These are phyloP conservation scores for Penicillium sp. DNA, from an alignment of 2,329 filamentous ascomycete species.

Conservation along the genomic window DNA sequence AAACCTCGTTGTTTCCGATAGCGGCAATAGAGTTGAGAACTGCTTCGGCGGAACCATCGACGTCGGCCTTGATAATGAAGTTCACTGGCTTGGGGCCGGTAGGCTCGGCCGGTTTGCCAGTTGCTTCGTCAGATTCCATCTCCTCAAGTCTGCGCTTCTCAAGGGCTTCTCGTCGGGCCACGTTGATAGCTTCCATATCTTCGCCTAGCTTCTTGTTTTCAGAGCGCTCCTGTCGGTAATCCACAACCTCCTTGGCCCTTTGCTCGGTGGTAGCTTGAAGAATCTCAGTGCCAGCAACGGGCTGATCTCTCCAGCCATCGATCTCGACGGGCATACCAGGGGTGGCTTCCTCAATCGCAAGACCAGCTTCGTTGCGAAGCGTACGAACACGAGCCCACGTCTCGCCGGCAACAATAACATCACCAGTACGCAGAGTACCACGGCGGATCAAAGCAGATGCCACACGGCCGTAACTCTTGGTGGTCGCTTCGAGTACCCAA, in stretches of 20 bases:
- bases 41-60: slow-evolving; percentile 91
- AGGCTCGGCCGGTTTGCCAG: slow-evolving; percentile 44
- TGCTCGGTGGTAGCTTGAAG: slow-evolving; percentile 80
- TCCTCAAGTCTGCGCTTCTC: slow-evolving; percentile 49
- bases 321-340: slow-evolving; percentile 92
- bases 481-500: slow-evolving; percentile 89
- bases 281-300: slow-evolving; percentile 83
- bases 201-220: slow-evolving; percentile 68
- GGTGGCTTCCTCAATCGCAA: slow-evolving; percentile 70
- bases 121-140: slow-evolving; percentile 38
- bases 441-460: slow-evolving; percentile 88
- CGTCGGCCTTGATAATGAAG: slow-evolving; percentile 90
- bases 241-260: slow-evolving; percentile 75
- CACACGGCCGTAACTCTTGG: slow-evolving; percentile 80
- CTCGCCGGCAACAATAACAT: slow-evolving; percentile 83
- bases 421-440: slow-evolving; percentile 79
- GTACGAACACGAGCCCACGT: slow-evolving; percentile 87
- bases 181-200: slow-evolving; percentile 79
- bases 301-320: slow-evolving; percentile 90
- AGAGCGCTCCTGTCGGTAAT: slow-evolving; percentile 72
- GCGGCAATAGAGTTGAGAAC: slow-evolving; percentile 76
- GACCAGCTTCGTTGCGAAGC: slow-evolving; percentile 82
- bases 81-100: slow-evolving; percentile 64
- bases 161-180: slow-evolving; percentile 65
- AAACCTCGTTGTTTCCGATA: slow-evolving; percentile 83